Evolutionary conservation across 1,139 yeast species (phyloP), one percentile per base, ranked within the genome.

Genomic region (Kodamaea anthophila): DNA sequence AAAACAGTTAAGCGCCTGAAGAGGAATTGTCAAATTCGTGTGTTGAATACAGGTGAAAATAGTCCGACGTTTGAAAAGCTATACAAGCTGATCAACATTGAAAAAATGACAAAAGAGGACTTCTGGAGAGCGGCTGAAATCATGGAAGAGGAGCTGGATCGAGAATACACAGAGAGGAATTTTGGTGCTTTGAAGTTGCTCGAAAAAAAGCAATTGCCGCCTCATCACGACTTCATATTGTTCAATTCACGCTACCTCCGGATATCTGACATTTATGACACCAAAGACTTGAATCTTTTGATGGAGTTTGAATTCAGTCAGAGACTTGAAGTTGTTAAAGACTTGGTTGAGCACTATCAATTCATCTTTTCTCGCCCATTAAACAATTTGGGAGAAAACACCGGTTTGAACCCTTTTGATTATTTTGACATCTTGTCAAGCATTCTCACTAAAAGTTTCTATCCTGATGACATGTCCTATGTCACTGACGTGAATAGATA

Each of bases 361-460:
- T 53, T 46, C 4, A 42, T 41, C 5, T 64, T 58, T 40, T 44
- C 37, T 4, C 44, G 46, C 27, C 26, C 35, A 1, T 33, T 58
- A 4, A 18, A 40, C 13, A 58, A 57, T 5, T 53, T 55, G 28
- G 49, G 49, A 24, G 32, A 27, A 4, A 21, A 21, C 1, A 21
- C 22, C 1, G 19, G 14, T 0, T 35, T 36, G 2, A 47, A 46
- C 18, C 15, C 32, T 12, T 29, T 47, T 28, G 78, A 70, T 35
- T 67, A 72, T 70, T 67, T 63, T 44, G 83, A 76, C 38, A 41
- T 62, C 20, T 43, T 69, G 2, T 47, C 68, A 0, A 60, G 74
- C 28, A 35, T 48, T 0, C 38, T 74, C 2, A 60, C 79, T 1
- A 59, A 62, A 21, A 58, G 80, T 0, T 75, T 65, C 37, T 64